Base-by-base conservation (phyloP, 106 monocot species). In the Dendrobium catenatum region DNA sequence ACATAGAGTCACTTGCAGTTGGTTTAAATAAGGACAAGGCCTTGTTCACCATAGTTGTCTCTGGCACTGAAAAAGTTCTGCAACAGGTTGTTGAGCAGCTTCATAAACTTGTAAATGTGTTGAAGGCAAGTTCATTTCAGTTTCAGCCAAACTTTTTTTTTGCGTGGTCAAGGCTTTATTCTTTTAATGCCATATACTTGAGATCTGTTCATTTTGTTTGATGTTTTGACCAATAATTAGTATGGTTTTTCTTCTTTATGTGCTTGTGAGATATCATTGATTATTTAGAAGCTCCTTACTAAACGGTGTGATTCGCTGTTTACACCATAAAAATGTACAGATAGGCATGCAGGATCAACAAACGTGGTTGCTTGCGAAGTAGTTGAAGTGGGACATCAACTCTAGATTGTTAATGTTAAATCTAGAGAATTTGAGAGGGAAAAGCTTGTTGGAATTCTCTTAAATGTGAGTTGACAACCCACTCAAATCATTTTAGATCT, bases 1-100 rank as follows among this genome's bases (percentile, higher is more conserved):
- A 96, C 77, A 96, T 96, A n/a, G 96, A 96, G 18, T 94, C 94
- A 27, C 87, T 96, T 72, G 96, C 92, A 19, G 96, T 96, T 85
- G 96, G 96, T 41, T 80, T 94, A 86, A 93, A 96, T 70, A 88
- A 89, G 77, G 96, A 96, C 80, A 96, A 88, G 80, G 93, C 94
- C 5, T 81, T 93, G 51, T 94, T 96, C 83, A 94, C 94, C 2
- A 96, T 96, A 77, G 96, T 92, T 67, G 96, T 96, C 20, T 90
- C 87, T 0, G 96, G 93, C 70, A 92, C 91, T 42, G 92, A 96
- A 42, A 81, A 26, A 73, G 89, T 92, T 27, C 55, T 96, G 76
- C 85, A 82, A 75, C 96, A 96, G 85, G 96, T 96, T 42, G 92
- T 94, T 15, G 93, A 90, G 79, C 96, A 96, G 80, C 88, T 96